Conservation (phyloP, 2,329 filamentous ascomycete species). For the Alternaria sp. region DNA sequence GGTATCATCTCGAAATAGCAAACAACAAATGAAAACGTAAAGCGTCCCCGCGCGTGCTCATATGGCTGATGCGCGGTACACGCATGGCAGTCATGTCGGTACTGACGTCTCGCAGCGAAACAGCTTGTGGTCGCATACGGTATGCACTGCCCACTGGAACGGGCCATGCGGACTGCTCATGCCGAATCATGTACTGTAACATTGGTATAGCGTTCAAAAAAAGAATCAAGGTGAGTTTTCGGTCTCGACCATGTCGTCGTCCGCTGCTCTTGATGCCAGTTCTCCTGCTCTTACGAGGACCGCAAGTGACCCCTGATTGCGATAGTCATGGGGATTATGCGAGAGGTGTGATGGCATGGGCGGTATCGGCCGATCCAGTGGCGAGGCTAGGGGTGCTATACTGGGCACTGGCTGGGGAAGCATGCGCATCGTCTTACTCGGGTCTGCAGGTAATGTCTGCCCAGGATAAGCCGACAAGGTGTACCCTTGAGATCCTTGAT, state of each 20-base stretch:
- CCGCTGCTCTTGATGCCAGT: slow-evolving; percentile 41
- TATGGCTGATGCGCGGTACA: not conserved
- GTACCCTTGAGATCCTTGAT: slow-evolving; percentile 25
- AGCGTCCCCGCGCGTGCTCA: slow-evolving; percentile 4
- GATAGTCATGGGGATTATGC: slow-evolving; percentile 35
- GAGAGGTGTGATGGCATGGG: slow-evolving; percentile 20
- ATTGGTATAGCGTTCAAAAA: not conserved
- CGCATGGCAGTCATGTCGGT: not conserved
- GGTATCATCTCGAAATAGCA: slow-evolving; percentile 15
- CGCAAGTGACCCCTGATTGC: slow-evolving; percentile 43
- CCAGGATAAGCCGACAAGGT: slow-evolving; percentile 13
- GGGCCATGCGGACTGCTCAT: not conserved
- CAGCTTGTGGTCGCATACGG: not conserved
- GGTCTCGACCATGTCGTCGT: slow-evolving; percentile 34
- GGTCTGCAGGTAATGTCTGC: slow-evolving; percentile 34
- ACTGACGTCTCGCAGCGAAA: not conserved
- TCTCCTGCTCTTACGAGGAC: slow-evolving; percentile 48
- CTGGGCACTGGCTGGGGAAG: slow-evolving; percentile 48
- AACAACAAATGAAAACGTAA: slow-evolving; percentile 16
- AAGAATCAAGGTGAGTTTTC: slow-evolving; percentile 29
- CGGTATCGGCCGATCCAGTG: slow-evolving; percentile 37
- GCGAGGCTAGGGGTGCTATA: slow-evolving; percentile 35
- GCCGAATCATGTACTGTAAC: slow-evolving; percentile 1
- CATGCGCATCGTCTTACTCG: slow-evolving; percentile 41
- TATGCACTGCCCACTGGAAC: not conserved